These are phyloP conservation scores for Sclerotinia nivalis DNA, from an alignment of 2,329 filamentous ascomycete genomes.

Conservation along the genomic window DNA sequence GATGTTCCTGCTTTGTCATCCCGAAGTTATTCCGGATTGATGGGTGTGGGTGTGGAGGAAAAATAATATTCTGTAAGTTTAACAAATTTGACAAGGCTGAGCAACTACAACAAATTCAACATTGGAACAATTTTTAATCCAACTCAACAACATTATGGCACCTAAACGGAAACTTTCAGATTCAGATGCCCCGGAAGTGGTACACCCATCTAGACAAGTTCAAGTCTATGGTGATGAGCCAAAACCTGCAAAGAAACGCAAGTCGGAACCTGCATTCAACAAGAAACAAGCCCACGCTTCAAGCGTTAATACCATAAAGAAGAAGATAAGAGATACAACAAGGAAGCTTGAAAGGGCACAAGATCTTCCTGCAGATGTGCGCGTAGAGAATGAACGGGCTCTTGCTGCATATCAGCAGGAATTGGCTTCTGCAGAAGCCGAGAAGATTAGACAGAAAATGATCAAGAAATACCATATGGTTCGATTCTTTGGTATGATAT, in stretches of 20 bases:
- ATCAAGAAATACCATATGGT: conserved; percentile 82
- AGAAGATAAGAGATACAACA: conserved; percentile 68
- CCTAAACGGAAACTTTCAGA: conserved; percentile 38
- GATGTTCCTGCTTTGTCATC: background rate
- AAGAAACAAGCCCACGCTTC: conserved; percentile 41
- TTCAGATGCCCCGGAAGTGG: conserved; percentile 30
- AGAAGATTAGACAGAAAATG: conserved; percentile 66
- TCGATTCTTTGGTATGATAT: conserved; percentile 71
- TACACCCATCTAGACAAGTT: conserved; percentile 40
- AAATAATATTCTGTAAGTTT: background rate
- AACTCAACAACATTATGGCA: conserved; percentile 33
- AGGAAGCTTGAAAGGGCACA: conserved; percentile 62
- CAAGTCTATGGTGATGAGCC: conserved; percentile 38
- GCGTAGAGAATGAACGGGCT: conserved; percentile 71
- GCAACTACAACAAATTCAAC: conserved; percentile 14
- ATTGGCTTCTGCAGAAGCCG: conserved; percentile 58
- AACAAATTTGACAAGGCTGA: conserved; percentile 24
- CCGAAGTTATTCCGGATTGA: background rate
- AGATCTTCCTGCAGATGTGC: conserved; percentile 66
- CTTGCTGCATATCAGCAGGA: conserved; percentile 66
- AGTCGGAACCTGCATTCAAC: conserved; percentile 33
- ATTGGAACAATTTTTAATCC: background rate
- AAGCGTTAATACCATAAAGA: conserved; percentile 63
- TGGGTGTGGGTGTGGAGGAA: conserved; percentile 14
- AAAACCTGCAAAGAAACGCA: conserved; percentile 40